Base-by-base conservation (phyloP, 371 early-diverging fungal species). In the Mortierella sp. region DNA sequence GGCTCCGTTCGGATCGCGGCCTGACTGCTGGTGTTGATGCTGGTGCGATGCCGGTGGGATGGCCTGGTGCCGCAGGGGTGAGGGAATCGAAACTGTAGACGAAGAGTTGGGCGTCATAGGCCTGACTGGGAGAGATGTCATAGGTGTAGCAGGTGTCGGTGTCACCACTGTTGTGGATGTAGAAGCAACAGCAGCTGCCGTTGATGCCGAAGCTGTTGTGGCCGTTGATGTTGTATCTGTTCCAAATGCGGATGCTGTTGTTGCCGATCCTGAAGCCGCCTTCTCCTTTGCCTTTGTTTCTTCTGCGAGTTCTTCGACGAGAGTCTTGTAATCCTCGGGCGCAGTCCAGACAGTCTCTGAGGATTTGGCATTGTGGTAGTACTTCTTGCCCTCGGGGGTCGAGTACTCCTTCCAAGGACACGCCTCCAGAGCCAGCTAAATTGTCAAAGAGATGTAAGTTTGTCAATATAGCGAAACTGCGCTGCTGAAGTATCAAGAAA, bases 401-500 rank as follows among this genome's bases (percentile, higher is more conserved):
- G 94, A 92, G 82, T 95, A 97, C 85, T 97, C 97, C 88, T 97
- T 97, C 98, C 98, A 98, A 44, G 91, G 90, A 78, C 93, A 92
- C 26, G 88, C 83, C 52, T 92, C 92, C 75, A 96, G 88, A 57
- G 94, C 95, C 80, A 89, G 88, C 93, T 94, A 81, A 1, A 70
- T 14, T 9, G 54, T n/a, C 19, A n/a, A 47, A 26, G 3, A 21
- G 31, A 34, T 6, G 31, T 5, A 13, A 5, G 19, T 8, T 7
- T 31, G 19, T 63, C 16, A 63, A 19, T 19, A 34, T 31, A 63
- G 31, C 19, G 21, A 7, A 6, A 60, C 31, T 14, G 14, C 16
- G 26, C 31, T 28, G 11, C 31, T 28, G 31, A 3, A 3, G 7
- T 60, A 14, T 6, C 38, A 34, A 19, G 19, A 8, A 31, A 2